Base-by-base conservation (phyloP, 1,284 basidiomycete genomes). In the Austroboletus niveus region DNA sequence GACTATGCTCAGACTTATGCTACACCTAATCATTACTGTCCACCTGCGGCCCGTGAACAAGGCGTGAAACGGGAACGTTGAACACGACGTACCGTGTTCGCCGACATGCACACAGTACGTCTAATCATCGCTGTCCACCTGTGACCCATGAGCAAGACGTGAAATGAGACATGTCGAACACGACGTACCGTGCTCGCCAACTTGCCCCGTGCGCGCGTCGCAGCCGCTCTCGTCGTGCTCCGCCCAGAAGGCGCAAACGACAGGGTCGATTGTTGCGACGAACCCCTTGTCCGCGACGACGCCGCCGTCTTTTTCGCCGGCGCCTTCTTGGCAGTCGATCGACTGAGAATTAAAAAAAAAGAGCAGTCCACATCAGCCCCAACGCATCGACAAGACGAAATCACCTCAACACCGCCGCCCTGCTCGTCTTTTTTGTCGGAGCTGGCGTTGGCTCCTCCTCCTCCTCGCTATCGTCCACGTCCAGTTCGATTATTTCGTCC, bases 331-430 rank as follows among this genome's bases (percentile, higher is more conserved):
- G 49, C 47, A 47, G 45, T 41, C 36, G 56, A 47, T 55, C 53
- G 55, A 50, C 57, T 63, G 51, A 40, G 48, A 48, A 39, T 50
- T 22, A 2, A 2, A 1, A 17, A 53, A 41, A 45, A 29, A 46
- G 20, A 4, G 3, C 9, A 4, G 7, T 10, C 2, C 43, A 40
- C 6, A 44, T 45, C 53, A 56, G 24, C 41, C 38, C 32, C 9
- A 34, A 34, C 32, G 9, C 32, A 24, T 24, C 22, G 22, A 14
- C 32, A 34, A 48, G 14, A 43, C 45, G n/a, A 2, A 35, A 70
- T 52, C 62, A 86, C 83, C 80, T 86, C 36, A 85, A 63, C 10
- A 85, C 77, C 11, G 85, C 80, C 20, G 84, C 81, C 49, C 87
- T 76, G 60, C 79, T 85, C n/a, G 82, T 83, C 55, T 75, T 76